These are phyloP conservation scores for Aspergillus sp. DNA, from an alignment of 2,329 filamentous ascomycete genomes.

Conservation along the genomic window DNA sequence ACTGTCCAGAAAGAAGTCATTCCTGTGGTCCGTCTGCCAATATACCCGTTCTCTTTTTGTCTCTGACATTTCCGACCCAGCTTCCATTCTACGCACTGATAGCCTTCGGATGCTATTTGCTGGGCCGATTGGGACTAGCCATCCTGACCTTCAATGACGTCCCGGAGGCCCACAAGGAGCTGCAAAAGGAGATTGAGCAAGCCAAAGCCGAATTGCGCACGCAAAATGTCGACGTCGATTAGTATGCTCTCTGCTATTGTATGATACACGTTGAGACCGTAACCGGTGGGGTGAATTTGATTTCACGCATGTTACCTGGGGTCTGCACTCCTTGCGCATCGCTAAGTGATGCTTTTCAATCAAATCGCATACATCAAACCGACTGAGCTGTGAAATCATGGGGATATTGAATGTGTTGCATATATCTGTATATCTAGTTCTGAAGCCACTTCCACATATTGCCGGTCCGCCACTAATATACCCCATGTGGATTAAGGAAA, in stretches of 20 bases:
- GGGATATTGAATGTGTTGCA: no score
- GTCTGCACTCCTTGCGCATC: not conserved
- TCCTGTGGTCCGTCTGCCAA: conserved; percentile 68
- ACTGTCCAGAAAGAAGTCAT: conserved; percentile 81
- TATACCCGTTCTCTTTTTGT: not conserved
- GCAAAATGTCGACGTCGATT: conserved; percentile 46
- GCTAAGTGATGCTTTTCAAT: not conserved
- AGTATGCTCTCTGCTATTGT: conserved; percentile 15
- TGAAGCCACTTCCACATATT: no score
- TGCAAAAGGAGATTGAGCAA: conserved; percentile 74
- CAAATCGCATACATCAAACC: not conserved
- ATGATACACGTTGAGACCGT: not conserved
- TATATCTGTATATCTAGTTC: no score
- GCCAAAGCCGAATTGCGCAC: conserved; percentile 44
- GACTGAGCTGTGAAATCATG: not conserved
- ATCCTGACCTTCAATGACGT: conserved; percentile 97
- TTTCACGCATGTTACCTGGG: not conserved
- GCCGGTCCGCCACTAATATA: no score
- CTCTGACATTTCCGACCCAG: conserved; percentile 46
- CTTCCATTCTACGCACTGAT: conserved; percentile 92
- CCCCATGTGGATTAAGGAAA: no score
- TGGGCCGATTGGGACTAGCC: conserved; percentile 87
- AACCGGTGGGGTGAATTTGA: not conserved
- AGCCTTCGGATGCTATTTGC: conserved; percentile 85
- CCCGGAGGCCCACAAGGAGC: conserved; percentile 82